Percentiles rank a stretch among this genome's conserved stretches.
phyloP scores from a whole-genome alignment of 805 yeast genomes.

The Candida montana region DNA sequence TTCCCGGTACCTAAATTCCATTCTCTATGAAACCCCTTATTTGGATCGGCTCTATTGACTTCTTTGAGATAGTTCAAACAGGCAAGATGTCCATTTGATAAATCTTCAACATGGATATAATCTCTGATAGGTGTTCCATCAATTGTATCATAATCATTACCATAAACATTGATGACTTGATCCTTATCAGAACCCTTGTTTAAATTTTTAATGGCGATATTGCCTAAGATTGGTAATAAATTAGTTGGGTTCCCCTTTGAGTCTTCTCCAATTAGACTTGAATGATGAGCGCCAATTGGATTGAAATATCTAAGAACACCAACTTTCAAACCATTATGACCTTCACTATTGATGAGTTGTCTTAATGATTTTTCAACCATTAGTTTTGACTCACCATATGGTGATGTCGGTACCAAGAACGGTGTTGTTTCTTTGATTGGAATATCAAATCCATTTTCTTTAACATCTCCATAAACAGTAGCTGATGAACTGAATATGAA shows the following conservation, averaged over 20 bases:
- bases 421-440: conserved; percentile 71
- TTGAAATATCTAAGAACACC: conserved; percentile 76
- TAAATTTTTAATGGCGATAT: conserved; percentile 48
- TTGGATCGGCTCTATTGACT: conserved; percentile 17
- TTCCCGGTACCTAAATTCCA: conserved; percentile 83
- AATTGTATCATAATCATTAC: conserved; percentile 61
- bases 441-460: conserved; percentile 63
- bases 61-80: conserved; percentile 53
- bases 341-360: conserved; percentile 45
- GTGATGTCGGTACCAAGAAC: conserved; percentile 70
- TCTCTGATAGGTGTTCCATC: conserved; percentile 84
- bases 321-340: conserved; percentile 40
- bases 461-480: conserved; percentile 79
- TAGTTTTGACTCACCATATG: conserved; percentile 71
- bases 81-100: conserved; percentile 72
- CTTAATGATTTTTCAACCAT: conserved; percentile 46
- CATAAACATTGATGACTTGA: conserved; percentile 64
- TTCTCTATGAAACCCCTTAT: conserved; percentile 54
- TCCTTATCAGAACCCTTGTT: conserved; percentile 28
- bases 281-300: conserved; percentile 83
- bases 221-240: conserved; percentile 68
- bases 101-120: conserved; percentile 75
- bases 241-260: conserved; percentile 76
- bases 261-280: conserved; percentile 77
- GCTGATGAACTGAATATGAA: conserved; percentile 77